Base-by-base conservation (phyloP, 2,329 filamentous ascomycete genomes). In the Paraphoma sp. region DNA sequence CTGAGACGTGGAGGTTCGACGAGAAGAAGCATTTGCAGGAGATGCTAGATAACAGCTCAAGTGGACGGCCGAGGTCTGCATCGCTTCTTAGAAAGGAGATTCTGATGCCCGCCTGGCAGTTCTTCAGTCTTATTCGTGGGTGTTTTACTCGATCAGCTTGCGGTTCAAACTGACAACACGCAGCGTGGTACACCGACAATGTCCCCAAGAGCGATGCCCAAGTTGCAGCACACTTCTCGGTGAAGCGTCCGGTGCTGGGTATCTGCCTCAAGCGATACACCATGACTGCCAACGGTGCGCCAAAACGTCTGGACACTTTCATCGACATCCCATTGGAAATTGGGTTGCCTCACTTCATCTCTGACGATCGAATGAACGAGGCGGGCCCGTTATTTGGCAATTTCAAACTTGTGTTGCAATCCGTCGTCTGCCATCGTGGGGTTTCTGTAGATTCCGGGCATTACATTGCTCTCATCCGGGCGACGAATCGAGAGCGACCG, bases 31-130 rank as follows among this genome's bases (percentile, higher is more conserved):
- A 70, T 23, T 62, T 77, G 79, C 64, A 74, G 40, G 78, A 79
- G 51, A 74, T 77, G 55, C 57, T 70, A 50, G 72, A 67, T 45
- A 69, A 69, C 33, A 71, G 75, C 55, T 69, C 69, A 44, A 47
- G 62, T 63, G 66, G 63, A 56, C 66, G 66, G 62, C 72, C 75
- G 70, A 63, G 73, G 23, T 72, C 74, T 44, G 65, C 68, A 40
- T 82, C 79, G 33, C 76, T 83, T 48, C 76, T 75, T 56, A 72
- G 84, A 62, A 97, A 94, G 71, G 93, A 96, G 68, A 90, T 98
- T 12, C 89, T 94, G 56, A 97, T 98, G 81, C 94, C 94, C 38
- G 95, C 95, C 1, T 98, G 93, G 93, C 94, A 97, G 70, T 97
- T 98, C 71, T 98, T 97, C 78, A 92, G 91, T 69, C 81, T 98